Conservation (phyloP, 2,329 filamentous ascomycete species). For the Alternaria alternata region DNA sequence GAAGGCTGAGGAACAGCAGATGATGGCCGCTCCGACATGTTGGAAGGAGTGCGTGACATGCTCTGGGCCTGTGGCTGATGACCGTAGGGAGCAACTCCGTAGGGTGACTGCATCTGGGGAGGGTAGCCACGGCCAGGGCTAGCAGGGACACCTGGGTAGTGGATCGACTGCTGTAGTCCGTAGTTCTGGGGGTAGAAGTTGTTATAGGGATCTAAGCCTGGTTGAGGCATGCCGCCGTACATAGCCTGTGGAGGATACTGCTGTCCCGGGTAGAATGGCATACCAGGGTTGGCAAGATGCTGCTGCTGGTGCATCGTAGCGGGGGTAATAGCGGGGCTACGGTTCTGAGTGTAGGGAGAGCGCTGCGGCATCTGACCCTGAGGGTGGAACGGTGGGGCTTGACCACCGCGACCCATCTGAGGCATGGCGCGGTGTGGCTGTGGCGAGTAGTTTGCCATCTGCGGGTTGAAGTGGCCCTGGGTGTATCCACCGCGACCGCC, state of each 20-base stretch:
- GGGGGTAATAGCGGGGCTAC: constrained; percentile 65
- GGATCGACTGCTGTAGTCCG: constrained; percentile 56
- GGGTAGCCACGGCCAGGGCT: constrained; percentile 58
- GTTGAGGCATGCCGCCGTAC: constrained; percentile 62
- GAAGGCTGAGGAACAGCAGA: constrained; percentile 69
- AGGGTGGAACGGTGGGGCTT: constrained; percentile 61
- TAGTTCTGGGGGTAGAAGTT: constrained; percentile 59
- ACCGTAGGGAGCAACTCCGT: constrained; percentile 62
- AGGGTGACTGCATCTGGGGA: constrained; percentile 55
- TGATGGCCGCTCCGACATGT: constrained; percentile 64
- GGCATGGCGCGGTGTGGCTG: constrained; percentile 62
- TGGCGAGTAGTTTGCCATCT: constrained; percentile 56
- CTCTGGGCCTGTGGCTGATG: constrained; percentile 66
- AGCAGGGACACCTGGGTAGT: constrained; percentile 55
- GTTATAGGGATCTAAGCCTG: constrained; percentile 52
- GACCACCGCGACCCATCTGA: constrained; percentile 60
- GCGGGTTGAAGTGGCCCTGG: constrained; percentile 58
- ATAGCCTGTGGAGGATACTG: constrained; percentile 68
- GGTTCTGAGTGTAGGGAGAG: constrained; percentile 65
- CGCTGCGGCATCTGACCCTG: constrained; percentile 64
- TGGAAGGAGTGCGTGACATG: constrained; percentile 71
- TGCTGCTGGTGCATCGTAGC: constrained; percentile 73
- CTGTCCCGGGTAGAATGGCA: constrained; percentile 69
- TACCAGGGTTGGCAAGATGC: constrained; percentile 59
- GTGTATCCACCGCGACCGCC: constrained; percentile 59